phyloP scores from a whole-genome alignment of 2,329 filamentous ascomycete genomes.

The Lithohypha guttulata region DNA sequence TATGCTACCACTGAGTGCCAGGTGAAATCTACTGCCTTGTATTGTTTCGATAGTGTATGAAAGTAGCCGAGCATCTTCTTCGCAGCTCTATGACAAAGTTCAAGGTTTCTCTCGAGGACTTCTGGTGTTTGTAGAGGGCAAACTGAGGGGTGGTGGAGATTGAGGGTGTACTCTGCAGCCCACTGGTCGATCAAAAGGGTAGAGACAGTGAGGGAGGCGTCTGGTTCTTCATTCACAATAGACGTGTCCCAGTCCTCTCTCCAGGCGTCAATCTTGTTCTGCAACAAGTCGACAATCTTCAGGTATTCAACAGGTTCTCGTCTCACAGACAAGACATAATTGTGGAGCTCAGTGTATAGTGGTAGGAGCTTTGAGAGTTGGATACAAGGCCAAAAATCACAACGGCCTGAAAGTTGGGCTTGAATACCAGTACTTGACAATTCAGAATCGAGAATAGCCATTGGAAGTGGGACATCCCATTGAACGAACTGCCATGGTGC shows the following conservation, averaged over 20 bases:
- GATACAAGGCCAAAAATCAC: conserved; percentile 57
- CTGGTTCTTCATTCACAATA: conserved; percentile 21
- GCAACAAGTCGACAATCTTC: conserved; percentile 52
- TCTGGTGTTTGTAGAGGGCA: conserved; percentile 29
- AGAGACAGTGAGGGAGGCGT: conserved; percentile 32
- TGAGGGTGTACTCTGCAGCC: conserved; percentile 39
- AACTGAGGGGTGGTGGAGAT: conserved; percentile 44
- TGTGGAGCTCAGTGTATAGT: conserved; percentile 62
- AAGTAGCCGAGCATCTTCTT: conserved; percentile 24
- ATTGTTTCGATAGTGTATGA: conserved; percentile 19
- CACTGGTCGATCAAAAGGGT: conserved; percentile 40
- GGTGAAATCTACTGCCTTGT: conserved; percentile 22
- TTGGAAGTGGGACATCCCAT: conserved; percentile 67
- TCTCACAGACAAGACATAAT: conserved; percentile 62
- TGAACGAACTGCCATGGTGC: conserved; percentile 60
- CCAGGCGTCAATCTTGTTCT: conserved; percentile 54
- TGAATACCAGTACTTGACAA: conserved; percentile 56
- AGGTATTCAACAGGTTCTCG: conserved; percentile 54
- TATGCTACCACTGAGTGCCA: conserved; percentile 21
- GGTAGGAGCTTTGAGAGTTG: conserved; percentile 54
- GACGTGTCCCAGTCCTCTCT: conserved; percentile 52
- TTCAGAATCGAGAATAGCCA: conserved; percentile 59
- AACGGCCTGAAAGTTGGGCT: conserved; percentile 45
- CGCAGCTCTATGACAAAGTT: conserved; percentile 25
- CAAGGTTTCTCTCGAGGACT: conserved; percentile 24